Evolutionary conservation across 2,329 filamentous ascomycete species (phyloP), one percentile per base, ranked within the genome.

Genomic region (Fusarium nygamai): DNA sequence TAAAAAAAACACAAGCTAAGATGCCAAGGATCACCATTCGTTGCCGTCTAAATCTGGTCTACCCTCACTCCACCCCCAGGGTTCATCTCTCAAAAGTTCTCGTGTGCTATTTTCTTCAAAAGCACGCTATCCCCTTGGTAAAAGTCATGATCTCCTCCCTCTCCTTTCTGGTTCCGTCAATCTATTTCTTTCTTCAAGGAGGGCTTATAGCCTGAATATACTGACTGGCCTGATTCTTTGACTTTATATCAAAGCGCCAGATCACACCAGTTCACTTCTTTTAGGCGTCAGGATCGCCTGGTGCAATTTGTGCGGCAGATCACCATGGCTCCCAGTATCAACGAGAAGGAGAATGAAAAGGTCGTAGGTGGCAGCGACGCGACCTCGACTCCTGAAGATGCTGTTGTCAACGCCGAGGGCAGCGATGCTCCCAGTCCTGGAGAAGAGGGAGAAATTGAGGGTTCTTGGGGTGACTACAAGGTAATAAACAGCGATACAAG

Each of bases 401-500:
- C 31, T 19, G 43, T 51, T 33, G 36, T 59, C 29, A 64, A 64
- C 27, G 19, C 65, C 24, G 69, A 67, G 41, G 54, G 61, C 54
- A 34, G 38, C 38, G 51, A 64, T 54, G 59, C 33, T 57, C 19
- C 47, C 36, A 38, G 31, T 24, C 44, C 71, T 29, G 31, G 61
- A 19, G 67, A 72, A 27, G 73, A 74, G 22, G 63, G 41, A 38
- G 71, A 74, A 46, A 54, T 71, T 20, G 71, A 76, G 39, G 73
- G 67, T 31, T 76, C 73, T 3, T 76, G 73, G 73, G 51, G 57
- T 20, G 75, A 73, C 29, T 78, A 78, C 46, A 76, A 78, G 66
- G 76, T 78, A 46, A 66, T 39, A 24, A 5, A 17, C 10, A 20
- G 14, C 6, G 27, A 50, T 4, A 16, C 13, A 16, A 27, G 17